A percentile compares a stretch with the other conserved stretches of the same genome.
Conservation (phyloP, 306 rosid species). For the Quillaja saponaria region DNA sequence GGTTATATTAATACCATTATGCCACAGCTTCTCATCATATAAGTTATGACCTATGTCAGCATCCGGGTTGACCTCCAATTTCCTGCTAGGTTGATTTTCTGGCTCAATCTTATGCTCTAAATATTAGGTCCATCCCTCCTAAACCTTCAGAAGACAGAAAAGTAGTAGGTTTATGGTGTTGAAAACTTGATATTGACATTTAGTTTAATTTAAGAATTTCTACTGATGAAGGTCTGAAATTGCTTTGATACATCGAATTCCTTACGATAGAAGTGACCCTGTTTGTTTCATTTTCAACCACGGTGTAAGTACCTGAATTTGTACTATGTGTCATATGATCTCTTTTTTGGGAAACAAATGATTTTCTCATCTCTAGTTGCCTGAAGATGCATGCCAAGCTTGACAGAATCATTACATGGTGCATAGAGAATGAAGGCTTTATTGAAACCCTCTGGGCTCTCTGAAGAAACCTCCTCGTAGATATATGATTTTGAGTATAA, state of each 20-base stretch:
- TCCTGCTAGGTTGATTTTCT: constrained; percentile 15
- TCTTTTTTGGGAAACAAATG: background rate
- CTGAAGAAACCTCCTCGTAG: background rate
- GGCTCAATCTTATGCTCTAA: background rate
- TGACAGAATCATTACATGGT: background rate
- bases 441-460: background rate
- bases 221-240: constrained; percentile 1
- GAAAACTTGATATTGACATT: background rate
- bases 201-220: background rate
- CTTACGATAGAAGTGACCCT: background rate
- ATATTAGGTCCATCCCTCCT: background rate
- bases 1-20: background rate
- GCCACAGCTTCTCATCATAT: constrained; percentile 8
- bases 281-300: too few relatives aligned
- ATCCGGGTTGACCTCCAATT: constrained; percentile 11
- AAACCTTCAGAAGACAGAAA: background rate
- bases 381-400: constrained; percentile 21
- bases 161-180: background rate
- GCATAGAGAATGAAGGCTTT: constrained; percentile 5
- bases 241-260: background rate
- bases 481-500: constrained; percentile 20
- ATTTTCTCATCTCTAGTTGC: constrained; percentile 3
- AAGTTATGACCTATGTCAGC: constrained; percentile 13
- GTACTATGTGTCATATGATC: constrained; percentile 1
- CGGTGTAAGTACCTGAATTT: too few relatives aligned